Evolutionary conservation across 768 basidiomycete species (phyloP), one percentile per base, ranked within the genome.

Genomic region (Chiua virens): DNA sequence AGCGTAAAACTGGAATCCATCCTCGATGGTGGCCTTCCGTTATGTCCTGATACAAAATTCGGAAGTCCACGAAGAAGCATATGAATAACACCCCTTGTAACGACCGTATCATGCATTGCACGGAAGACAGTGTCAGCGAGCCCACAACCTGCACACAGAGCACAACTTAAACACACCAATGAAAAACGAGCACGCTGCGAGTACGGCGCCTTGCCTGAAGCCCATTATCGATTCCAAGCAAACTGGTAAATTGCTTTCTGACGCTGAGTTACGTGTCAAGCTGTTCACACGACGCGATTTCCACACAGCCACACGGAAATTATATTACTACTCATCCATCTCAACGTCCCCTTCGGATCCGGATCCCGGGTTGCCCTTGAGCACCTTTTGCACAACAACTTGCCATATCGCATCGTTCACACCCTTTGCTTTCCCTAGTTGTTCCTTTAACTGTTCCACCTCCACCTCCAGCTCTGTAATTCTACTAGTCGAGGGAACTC

Each of bases 381-480:
- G 70, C 14, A 85, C 69, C 40, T 72, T 79, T 56, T 87, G 84
- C 25, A 95, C 87, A 1, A 93, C 80, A 3, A 79, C 81, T 57
- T 89, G 87, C 95, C 95, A 97, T 87, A 97, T 96, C 46, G 80
- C 77, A 62, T 97, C 92, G 60, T 97, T 98, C 52, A 97, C 78
- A n/a, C 86, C 82, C 63, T 93, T 92, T 5, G 95, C 95, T 64
- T 83, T 86, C 23, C 82, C 81, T 7, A 98, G 73, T 54, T 92
- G 86, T 41, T 82, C 79, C 41, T 77, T 80, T 50, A 96, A 68
- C 22, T 67, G 71, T 44, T 75, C 75, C 8, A 93, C 78, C 67
- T 97, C 92, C 3, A 73, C 69, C 68, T 93, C 87, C 1, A 96
- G 80, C 58, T 86, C 82, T 15, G 76, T 62, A 11, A 93, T 77